Percentiles rank a stretch among this genome's conserved stretches.
These are phyloP conservation scores for Eucalyptus cloeziana DNA, from an alignment of 345 rosid species.

Conservation along the genomic window DNA sequence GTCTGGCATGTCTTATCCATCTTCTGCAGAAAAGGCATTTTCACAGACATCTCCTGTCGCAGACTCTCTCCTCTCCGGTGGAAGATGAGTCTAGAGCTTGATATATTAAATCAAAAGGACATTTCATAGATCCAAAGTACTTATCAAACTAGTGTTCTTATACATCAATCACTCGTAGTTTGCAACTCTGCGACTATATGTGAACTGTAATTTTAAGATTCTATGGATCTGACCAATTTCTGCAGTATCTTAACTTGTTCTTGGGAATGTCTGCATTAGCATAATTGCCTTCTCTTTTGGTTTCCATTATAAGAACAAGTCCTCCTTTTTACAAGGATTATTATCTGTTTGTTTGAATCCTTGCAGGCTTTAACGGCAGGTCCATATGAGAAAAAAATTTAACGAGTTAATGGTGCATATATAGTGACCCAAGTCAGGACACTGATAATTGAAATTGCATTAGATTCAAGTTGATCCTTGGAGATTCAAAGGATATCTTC, in stretches of 20 bases:
- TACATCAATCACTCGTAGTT: accelerated
- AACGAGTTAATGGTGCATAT: neutral
- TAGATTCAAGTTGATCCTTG: neutral
- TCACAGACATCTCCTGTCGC: neutral
- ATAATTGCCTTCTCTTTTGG: neutral
- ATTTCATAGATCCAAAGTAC: neutral
- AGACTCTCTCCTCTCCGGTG: neutral
- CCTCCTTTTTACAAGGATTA: neutral
- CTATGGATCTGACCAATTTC: neutral
- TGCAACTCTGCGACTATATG: neutral
- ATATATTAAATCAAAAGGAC: neutral
- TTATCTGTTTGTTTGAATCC: neutral
- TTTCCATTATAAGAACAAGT: neutral
- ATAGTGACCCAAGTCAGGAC: neutral
- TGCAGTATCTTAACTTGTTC: neutral
- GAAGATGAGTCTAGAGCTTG: neutral
- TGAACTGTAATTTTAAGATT: neutral
- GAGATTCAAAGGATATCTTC: neutral
- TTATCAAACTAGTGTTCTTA: neutral
- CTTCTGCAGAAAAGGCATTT: neutral
- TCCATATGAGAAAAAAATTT: neutral
- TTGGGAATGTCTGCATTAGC: neutral
- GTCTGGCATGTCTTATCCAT: neutral
- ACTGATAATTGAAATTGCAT: neutral
- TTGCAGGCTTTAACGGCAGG: neutral